phyloP scores from a whole-genome alignment of 1,284 basidiomycete species.

The Ceratorhiza oryzae-sativae region DNA sequence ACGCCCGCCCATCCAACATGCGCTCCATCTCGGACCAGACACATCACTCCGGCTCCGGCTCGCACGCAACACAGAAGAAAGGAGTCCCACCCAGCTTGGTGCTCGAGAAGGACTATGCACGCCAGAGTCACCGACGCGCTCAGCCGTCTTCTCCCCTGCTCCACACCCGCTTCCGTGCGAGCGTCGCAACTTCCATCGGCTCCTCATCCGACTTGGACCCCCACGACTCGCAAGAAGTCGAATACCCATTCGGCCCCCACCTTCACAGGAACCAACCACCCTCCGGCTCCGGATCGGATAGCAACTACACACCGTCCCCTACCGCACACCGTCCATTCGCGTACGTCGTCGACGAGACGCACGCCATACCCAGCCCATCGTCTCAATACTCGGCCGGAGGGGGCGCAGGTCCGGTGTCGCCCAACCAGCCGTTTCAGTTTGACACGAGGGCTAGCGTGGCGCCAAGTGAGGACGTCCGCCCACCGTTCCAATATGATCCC shows the following conservation, averaged over 20 bases:
- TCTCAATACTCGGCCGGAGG: slow-evolving; percentile 21
- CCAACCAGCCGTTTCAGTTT: slow-evolving; percentile 36
- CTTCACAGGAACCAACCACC: background rate
- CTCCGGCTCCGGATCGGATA: slow-evolving; percentile 27
- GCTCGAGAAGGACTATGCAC: slow-evolving; percentile 2
- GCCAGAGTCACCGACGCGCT: slow-evolving; percentile 27
- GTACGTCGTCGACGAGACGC: slow-evolving; percentile 34
- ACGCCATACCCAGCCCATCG: slow-evolving; percentile 20
- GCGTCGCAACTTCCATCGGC: slow-evolving; percentile 36
- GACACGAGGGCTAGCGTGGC: slow-evolving; percentile 28
- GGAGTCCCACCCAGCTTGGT: slow-evolving; percentile 20
- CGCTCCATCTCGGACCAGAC: slow-evolving; percentile 23
- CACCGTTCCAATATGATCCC: slow-evolving; percentile 36
- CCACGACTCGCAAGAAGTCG: slow-evolving; percentile 28
- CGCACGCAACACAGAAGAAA: background rate
- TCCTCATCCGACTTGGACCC: slow-evolving; percentile 24
- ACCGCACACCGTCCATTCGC: slow-evolving; percentile 21
- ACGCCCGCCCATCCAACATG: slow-evolving; percentile 21
- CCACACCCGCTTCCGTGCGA: slow-evolving; percentile 65
- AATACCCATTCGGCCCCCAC: slow-evolving; percentile 11
- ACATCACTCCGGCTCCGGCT: background rate
- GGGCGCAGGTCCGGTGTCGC: background rate
- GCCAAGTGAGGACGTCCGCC: slow-evolving; percentile 18
- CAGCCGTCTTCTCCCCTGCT: slow-evolving; percentile 64
- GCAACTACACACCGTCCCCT: slow-evolving; percentile 26